phyloP scores from a whole-genome alignment of 1,284 basidiomycete species.

The Tilletia setariae region DNA sequence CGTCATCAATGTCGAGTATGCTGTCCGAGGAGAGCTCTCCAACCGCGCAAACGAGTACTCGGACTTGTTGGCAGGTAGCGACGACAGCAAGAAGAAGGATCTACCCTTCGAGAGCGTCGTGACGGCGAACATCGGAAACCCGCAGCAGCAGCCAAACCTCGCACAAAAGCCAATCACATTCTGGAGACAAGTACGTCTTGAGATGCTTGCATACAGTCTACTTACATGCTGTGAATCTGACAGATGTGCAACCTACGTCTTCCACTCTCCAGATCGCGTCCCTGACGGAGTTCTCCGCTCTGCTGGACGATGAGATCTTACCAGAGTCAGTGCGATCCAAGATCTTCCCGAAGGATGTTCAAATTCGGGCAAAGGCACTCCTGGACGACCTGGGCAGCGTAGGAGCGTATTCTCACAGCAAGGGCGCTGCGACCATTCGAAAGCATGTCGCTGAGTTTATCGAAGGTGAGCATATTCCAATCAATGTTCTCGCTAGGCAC shows the following conservation, averaged over 20 bases:
- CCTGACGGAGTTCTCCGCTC: conserved; percentile 83
- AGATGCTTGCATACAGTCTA: not conserved
- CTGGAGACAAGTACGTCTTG: conserved; percentile 72
- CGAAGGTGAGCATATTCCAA: conserved; percentile 60
- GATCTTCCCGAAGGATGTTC: conserved; percentile 77
- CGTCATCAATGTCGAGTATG: conserved; percentile 85
- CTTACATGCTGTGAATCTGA: not conserved
- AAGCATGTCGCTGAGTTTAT: conserved; percentile 87
- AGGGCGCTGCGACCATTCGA: conserved; percentile 85
- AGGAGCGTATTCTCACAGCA: conserved; percentile 93
- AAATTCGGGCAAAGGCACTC: conserved; percentile 76
- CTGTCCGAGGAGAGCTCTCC: conserved; percentile 93
- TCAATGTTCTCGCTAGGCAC: not conserved
- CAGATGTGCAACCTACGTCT: not conserved
- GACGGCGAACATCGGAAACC: conserved; percentile 95
- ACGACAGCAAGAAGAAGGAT: conserved; percentile 56
- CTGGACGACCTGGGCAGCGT: conserved; percentile 84
- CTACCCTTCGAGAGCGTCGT: conserved; percentile 87
- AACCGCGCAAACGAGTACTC: conserved; percentile 78
- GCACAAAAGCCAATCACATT: conserved; percentile 92
- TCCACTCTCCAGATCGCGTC: conserved; percentile 68
- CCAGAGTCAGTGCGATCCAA: not conserved
- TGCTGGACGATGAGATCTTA: conserved; percentile 63
- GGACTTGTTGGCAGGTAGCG: conserved; percentile 26
- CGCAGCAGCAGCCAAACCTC: conserved; percentile 82